Percentiles rank a stretch among this genome's conserved stretches.
phyloP scores from a whole-genome alignment of 2,329 filamentous ascomycete species.

The Pestalotiopsis sp. region DNA sequence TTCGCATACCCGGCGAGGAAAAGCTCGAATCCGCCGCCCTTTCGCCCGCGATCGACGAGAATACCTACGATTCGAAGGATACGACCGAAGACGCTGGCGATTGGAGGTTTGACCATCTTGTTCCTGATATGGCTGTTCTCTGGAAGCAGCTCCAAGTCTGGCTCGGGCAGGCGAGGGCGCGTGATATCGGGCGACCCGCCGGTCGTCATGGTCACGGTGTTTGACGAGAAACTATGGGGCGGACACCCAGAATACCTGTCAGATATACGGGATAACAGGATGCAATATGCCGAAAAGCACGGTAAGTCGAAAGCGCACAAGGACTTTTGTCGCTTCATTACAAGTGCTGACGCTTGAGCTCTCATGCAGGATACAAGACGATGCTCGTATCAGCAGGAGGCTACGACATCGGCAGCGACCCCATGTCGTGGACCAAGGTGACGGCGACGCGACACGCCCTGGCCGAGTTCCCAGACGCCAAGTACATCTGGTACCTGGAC shows the following conservation, averaged over 20 bases:
- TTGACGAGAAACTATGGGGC: conserved; percentile 62
- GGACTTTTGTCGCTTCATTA: neutral
- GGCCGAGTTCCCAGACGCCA: conserved; percentile 73
- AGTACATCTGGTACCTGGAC: conserved; percentile 87
- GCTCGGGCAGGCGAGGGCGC: conserved; percentile 32
- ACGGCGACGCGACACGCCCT: conserved; percentile 89
- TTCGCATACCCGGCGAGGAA: conserved; percentile 89
- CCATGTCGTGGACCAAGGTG: conserved; percentile 73
- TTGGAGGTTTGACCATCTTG: conserved; percentile 58
- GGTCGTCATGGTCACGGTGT: conserved; percentile 81
- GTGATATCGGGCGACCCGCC: conserved; percentile 55
- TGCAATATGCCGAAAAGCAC: conserved; percentile 82
- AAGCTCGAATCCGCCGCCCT: conserved; percentile 74
- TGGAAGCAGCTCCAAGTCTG: conserved; percentile 23
- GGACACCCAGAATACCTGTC: conserved; percentile 70
- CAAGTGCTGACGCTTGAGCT: conserved; percentile 16
- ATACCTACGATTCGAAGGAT: conserved; percentile 60
- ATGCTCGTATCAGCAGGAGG: conserved; percentile 80
- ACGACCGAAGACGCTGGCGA: conserved; percentile 61
- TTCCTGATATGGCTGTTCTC: conserved; percentile 64
- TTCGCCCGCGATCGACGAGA: conserved; percentile 62
- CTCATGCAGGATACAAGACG: conserved; percentile 73
- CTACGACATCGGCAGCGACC: conserved; percentile 68
- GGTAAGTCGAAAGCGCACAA: conserved; percentile 53
- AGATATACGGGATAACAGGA: conserved; percentile 78